Conservation (phyloP, 2,329 filamentous ascomycete species). For the Hysterium pulicare region DNA sequence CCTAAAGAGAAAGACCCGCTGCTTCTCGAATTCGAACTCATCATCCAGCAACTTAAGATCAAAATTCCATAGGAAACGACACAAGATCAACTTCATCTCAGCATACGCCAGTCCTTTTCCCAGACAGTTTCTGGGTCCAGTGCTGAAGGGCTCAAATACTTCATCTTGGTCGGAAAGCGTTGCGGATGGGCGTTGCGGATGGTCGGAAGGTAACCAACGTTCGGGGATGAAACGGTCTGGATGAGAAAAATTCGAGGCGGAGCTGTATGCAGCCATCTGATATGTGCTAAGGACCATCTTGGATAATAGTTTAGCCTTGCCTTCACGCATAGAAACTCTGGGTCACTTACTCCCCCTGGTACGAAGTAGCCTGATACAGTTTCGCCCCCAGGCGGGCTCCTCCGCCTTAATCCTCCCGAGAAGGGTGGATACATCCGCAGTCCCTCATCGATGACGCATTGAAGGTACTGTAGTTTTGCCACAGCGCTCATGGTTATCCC, state of each 20-base stretch:
- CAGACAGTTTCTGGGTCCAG: constrained; percentile 11
- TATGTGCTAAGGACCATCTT: background rate
- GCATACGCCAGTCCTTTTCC: constrained; percentile 16
- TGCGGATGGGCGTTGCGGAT: background rate
- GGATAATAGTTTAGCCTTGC: background rate
- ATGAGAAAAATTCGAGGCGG: constrained; percentile 13
- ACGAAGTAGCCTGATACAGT: background rate
- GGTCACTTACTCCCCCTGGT: background rate
- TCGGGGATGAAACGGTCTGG: constrained; percentile 18
- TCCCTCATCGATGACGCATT: background rate
- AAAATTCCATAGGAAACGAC: constrained; percentile 10
- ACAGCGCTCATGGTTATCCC: background rate
- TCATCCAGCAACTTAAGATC: constrained; percentile 8
- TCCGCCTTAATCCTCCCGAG: background rate
- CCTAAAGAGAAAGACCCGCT: background rate
- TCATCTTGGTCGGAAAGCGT: background rate
- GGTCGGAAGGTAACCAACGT: constrained; percentile 13
- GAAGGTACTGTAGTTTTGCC: background rate
- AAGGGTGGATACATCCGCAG: constrained; percentile 1
- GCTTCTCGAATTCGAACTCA: background rate
- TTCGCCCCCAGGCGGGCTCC: background rate
- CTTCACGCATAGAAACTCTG: background rate
- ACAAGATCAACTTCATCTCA: constrained; percentile 12
- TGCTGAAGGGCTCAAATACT: constrained; percentile 7
- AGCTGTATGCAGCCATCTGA: background rate